Conservation (phyloP, 2,329 filamentous ascomycete species). For the Colletotrichum godetiae region DNA sequence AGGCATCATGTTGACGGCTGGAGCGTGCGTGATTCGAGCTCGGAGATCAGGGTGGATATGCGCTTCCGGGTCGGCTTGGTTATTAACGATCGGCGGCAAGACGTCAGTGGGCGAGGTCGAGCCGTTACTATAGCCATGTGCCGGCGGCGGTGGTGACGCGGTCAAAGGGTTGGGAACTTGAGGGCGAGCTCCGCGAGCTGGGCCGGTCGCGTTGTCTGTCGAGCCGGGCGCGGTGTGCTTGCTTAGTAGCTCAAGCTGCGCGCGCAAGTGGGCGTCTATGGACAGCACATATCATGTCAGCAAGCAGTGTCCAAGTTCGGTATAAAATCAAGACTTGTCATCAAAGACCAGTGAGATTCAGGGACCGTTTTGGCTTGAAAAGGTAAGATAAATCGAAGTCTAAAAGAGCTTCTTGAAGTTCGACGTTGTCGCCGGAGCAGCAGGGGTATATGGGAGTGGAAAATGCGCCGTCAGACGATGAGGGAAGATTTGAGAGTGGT, state of each 20-base stretch:
- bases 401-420: slow-evolving; percentile 5
- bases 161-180: slow-evolving; percentile 44
- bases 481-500: neutral
- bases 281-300: slow-evolving; percentile 32
- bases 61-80: slow-evolving; percentile 52
- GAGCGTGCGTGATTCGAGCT: slow-evolving; percentile 40
- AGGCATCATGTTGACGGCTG: slow-evolving; percentile 48
- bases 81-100: slow-evolving; percentile 46
- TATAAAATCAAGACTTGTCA: neutral
- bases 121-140: slow-evolving; percentile 58
- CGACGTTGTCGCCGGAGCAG: slow-evolving; percentile 4
- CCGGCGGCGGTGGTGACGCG: slow-evolving; percentile 40
- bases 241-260: slow-evolving; percentile 57
- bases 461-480: slow-evolving; percentile 10
- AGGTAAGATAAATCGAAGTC: slow-evolving; percentile 3
- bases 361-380: slow-evolving; percentile 1
- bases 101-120: slow-evolving; percentile 49
- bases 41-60: slow-evolving; percentile 63
- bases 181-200: slow-evolving; percentile 39
- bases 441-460: slow-evolving; percentile 7
- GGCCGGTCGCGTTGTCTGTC: slow-evolving; percentile 43
- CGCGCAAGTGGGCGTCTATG: slow-evolving; percentile 49
- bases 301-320: slow-evolving; percentile 14
- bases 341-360: neutral
- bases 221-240: slow-evolving; percentile 48